These are phyloP conservation scores for Pelargonium nanum DNA, from an alignment of 345 rosid genomes.

Conservation along the genomic window DNA sequence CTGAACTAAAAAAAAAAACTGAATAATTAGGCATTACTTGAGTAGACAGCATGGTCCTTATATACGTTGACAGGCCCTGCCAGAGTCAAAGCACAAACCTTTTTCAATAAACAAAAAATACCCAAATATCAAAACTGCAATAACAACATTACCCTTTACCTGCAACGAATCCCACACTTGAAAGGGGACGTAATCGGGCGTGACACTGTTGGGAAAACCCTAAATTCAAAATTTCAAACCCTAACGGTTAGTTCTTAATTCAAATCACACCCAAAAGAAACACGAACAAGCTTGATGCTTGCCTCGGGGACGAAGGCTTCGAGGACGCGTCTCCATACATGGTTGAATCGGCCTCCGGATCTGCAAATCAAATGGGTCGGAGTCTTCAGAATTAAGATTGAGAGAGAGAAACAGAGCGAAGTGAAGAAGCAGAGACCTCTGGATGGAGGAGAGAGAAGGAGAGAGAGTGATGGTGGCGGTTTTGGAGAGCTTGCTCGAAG, in stretches of 20 bases:
- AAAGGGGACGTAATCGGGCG: slow-evolving; percentile 77
- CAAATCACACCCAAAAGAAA: slow-evolving; percentile 29
- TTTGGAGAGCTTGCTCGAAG: slow-evolving; percentile 60
- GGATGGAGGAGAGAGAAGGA: slow-evolving; percentile 50
- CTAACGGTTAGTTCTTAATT: background rate
- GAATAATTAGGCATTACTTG: slow-evolving; percentile 41
- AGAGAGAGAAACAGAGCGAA: background rate
- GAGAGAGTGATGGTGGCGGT: slow-evolving; percentile 54
- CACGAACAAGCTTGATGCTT: background rate
- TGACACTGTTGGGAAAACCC: slow-evolving; percentile 50
- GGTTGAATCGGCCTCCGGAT: slow-evolving; percentile 51
- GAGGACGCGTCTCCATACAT: slow-evolving; percentile 57
- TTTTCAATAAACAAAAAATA: background rate
- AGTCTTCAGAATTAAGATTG: background rate
- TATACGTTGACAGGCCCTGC: slow-evolving; percentile 85
- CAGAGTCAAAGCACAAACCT: slow-evolving; percentile 2
- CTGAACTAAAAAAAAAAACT: background rate
- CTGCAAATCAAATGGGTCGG: slow-evolving; percentile 19
- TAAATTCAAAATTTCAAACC: background rate
- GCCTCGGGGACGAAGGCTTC: background rate
- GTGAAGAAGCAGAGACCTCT: slow-evolving; percentile 27
- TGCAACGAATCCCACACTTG: slow-evolving; percentile 91
- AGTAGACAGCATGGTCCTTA: slow-evolving; percentile 94
- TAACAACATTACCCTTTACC: too few species aligned
- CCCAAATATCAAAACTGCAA: background rate